Base-by-base conservation (phyloP, 179 eudicot genomes). In the Vitellaria paradoxa region DNA sequence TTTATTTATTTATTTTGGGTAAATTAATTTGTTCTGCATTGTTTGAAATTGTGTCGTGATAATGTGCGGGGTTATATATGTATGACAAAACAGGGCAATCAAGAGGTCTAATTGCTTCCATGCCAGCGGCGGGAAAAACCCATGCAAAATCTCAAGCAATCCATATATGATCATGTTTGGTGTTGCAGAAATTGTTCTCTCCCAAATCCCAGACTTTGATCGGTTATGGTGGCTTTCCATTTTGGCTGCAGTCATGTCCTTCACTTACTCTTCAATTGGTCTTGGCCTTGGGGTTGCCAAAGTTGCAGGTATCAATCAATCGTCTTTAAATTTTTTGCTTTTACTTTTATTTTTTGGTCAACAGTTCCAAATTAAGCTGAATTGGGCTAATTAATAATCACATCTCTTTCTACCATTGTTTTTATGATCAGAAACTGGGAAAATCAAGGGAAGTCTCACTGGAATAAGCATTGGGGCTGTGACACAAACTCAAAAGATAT, bases 191-290 rank as follows among this genome's bases (percentile, higher is more conserved):
- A 82, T 87, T 56, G 37, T 87, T 5, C 73, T 87, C 68, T 87
- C 90, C 0, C 90, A 87, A 77, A 78, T 88, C 64, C 91, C 88
- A 0, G 83, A 86, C 74, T 86, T 88, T 61, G 85, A 86, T 70
- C 80, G 81, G 76, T 82, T 86, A 13, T 84, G 81, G 70, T 86
- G 89, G 87, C 87, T 86, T 14, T 86, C 89, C 2, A 84, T 84
- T 55, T 83, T 83, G 40, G 87, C 89, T 67, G 87, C 89, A 1
- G 78, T 84, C 50, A 86, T 86, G 89, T 84, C 87, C 68, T 84
- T 86, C 57, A 86, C 87, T 65, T 86, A 86, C 79, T 86, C 87
- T 20, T 60, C 85, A 20, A 78, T 84, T 67, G 89, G 89, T 50
- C 80, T 86, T 72, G 87, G 85, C 59, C 87, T 86, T 69, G 89